These are phyloP conservation scores for Geotrichum fermentans DNA, from an alignment of 1,139 yeast species.

Conservation along the genomic window DNA sequence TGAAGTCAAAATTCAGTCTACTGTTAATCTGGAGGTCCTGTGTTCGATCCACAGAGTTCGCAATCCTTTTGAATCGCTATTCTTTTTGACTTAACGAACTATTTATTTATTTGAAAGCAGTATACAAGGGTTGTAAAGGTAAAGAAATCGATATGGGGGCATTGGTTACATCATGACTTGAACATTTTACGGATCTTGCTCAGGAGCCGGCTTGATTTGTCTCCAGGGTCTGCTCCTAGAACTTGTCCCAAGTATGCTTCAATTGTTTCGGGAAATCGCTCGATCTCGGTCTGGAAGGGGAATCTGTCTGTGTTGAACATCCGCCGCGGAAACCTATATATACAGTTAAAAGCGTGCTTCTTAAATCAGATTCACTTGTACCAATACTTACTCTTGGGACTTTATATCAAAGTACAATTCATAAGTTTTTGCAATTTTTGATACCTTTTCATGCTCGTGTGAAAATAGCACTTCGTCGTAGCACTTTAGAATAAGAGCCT, in stretches of 20 bases:
- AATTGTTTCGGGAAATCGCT: conserved; percentile 7
- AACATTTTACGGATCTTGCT: not conserved
- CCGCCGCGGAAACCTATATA: not conserved
- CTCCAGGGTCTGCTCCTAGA: not conserved
- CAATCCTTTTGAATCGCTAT: conserved; percentile 35
- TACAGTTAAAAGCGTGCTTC: no score
- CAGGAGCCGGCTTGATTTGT: not conserved
- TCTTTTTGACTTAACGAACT: not conserved
- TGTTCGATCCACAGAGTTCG: conserved; percentile 92
- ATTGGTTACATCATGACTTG: not conserved
- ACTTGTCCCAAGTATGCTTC: not conserved
- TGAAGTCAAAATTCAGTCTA: conserved; percentile 18
- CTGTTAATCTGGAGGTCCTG: conserved; percentile 64
- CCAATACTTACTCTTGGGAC: conserved; percentile 9
- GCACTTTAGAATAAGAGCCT: conserved; percentile 5
- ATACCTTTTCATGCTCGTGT: conserved; percentile 2
- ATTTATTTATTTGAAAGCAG: not conserved
- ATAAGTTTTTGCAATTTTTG: conserved; percentile 9
- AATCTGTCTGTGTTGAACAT: conserved; percentile 11
- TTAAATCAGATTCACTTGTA: no score
- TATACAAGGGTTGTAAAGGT: not conserved
- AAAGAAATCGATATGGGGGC: not conserved
- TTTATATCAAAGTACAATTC: conserved; percentile 13
- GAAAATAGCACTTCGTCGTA: conserved; percentile 14
- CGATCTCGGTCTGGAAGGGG: conserved; percentile 5